Evolutionary conservation across 805 yeast species (phyloP).

Genomic region (Starmerella geochares): DNA sequence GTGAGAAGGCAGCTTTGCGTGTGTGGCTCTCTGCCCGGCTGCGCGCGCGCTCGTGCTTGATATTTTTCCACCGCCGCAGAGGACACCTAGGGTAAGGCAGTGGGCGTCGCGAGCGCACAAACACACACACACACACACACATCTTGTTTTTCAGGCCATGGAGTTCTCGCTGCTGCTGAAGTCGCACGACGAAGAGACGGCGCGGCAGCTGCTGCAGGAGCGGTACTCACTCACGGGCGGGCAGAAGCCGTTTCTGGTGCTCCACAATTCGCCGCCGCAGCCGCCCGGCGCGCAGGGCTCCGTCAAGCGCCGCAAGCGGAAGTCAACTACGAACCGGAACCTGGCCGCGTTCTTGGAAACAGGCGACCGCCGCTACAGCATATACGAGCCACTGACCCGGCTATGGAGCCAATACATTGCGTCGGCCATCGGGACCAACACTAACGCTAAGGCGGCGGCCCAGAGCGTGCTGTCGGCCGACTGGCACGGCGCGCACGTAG

Average conservation of each 20-base stretch:
- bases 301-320: conserved; percentile 22
- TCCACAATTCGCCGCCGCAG: conserved; percentile 18
- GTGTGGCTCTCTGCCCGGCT: too few species aligned
- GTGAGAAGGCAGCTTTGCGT: too few species aligned
- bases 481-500: conserved; percentile 62
- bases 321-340: conserved; percentile 29
- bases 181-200: conserved; percentile 28
- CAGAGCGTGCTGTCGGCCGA: conserved; percentile 60
- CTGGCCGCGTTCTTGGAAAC: conserved; percentile 30
- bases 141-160: conserved; percentile 13
- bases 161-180: conserved; percentile 28
- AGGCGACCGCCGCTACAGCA: conserved; percentile 34
- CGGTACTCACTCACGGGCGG: conserved; percentile 33
- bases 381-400: conserved; percentile 45
- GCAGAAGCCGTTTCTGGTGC: conserved; percentile 32
- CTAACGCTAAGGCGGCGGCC: conserved; percentile 16
- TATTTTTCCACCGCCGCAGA: neutral
- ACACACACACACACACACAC: too few species aligned
- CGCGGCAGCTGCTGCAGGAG: conserved; percentile 31
- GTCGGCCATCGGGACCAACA: conserved; percentile 38
- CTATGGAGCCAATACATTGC: conserved; percentile 66
- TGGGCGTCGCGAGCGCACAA: too few species aligned
- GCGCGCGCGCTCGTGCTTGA: too few species aligned
- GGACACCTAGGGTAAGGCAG: neutral
- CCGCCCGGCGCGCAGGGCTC: conserved; percentile 8